These are phyloP conservation scores for Schwanniomyces occidentalis DNA, from an alignment of 805 yeast species.

Conservation along the genomic window DNA sequence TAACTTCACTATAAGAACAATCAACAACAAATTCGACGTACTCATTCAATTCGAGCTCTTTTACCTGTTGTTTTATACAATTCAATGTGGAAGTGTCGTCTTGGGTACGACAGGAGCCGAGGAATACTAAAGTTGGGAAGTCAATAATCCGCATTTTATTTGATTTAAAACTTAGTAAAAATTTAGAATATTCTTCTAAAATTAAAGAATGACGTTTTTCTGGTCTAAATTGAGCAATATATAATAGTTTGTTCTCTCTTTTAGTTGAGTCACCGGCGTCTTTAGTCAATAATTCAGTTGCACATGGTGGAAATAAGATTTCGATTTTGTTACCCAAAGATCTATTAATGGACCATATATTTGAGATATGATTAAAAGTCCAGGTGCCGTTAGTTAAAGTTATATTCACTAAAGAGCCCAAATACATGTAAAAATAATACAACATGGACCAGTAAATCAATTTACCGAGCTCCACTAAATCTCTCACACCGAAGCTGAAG, in stretches of 20 bases:
- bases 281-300: constrained; percentile 51
- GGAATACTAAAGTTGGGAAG: constrained; percentile 62
- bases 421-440: constrained; percentile 59
- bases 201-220: constrained; percentile 87
- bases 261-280: constrained; percentile 9
- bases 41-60: constrained; percentile 26
- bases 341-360: constrained; percentile 57
- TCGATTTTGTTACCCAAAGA: constrained; percentile 24
- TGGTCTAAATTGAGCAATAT: constrained; percentile 90
- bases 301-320: constrained; percentile 87
- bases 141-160: constrained; percentile 14
- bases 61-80: constrained; percentile 42
- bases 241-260: constrained; percentile 47
- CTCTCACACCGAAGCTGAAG: constrained; percentile 15
- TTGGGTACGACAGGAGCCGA: constrained; percentile 80
- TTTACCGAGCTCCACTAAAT: constrained; percentile 38
- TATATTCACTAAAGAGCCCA: constrained; percentile 66
- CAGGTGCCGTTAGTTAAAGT: constrained; percentile 85
- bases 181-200: constrained; percentile 60
- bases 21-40: constrained; percentile 65
- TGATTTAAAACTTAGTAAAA: constrained; percentile 30
- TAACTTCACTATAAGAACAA: constrained; percentile 66
- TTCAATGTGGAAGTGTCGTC: constrained; percentile 63
- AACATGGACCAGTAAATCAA: constrained; percentile 72
- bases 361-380: constrained; percentile 76